These are phyloP conservation scores for Babesia ovis DNA, from an alignment of 169 alveolate species.

Conservation along the genomic window DNA sequence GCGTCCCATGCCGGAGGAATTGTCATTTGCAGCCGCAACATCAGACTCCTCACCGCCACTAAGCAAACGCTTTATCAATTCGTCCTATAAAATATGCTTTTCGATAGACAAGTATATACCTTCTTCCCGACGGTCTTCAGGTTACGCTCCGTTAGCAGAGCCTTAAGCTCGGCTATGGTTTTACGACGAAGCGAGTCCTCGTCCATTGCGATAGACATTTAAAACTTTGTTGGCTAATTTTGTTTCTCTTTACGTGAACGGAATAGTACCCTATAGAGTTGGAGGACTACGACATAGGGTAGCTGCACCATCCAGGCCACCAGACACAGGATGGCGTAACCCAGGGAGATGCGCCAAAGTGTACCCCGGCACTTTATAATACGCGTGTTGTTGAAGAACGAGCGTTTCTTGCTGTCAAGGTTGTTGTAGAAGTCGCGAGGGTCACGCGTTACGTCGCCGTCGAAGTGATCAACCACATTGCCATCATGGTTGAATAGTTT, in stretches of 20 bases:
- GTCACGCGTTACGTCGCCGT: constrained; percentile 12
- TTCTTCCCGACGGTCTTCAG: constrained; percentile 62
- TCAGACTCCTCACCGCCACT: neutral
- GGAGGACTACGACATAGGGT: constrained; percentile 21
- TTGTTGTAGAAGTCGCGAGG: constrained; percentile 2
- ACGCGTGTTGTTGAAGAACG: constrained; percentile 16
- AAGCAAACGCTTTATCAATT: constrained; percentile 12
- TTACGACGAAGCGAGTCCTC: constrained; percentile 32
- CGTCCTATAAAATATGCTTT: neutral
- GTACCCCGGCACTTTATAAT: constrained; percentile 16
- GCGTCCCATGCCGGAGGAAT: neutral
- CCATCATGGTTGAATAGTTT: constrained; percentile 25
- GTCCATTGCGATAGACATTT: constrained; percentile 22
- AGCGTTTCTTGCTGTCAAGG: neutral
- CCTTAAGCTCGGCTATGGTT: constrained; percentile 57
- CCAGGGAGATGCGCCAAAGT: constrained; percentile 1
- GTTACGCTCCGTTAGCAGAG: constrained; percentile 18
- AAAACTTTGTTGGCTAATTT: neutral
- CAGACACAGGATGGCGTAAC: neutral
- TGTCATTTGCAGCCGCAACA: neutral
- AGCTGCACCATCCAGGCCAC: constrained; percentile 42
- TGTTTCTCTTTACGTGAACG: neutral
- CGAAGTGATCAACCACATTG: neutral
- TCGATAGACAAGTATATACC: neutral
- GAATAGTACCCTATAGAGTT: neutral